phyloP scores from a whole-genome alignment of 2,329 filamentous ascomycete genomes.

The Aaosphaeria arxii region DNA sequence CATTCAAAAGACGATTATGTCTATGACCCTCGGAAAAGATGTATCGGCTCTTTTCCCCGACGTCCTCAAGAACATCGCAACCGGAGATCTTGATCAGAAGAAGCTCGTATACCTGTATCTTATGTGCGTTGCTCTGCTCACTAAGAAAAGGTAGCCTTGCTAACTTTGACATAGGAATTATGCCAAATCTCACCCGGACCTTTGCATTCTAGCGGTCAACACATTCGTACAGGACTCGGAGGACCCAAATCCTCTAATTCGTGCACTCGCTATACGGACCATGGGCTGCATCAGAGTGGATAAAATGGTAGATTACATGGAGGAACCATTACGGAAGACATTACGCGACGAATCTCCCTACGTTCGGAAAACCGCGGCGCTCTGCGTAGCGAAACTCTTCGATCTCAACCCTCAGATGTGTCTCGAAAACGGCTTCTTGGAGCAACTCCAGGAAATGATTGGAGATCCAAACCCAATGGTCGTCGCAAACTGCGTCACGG shows the following conservation, averaged over 20 bases:
- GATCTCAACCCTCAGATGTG: conserved; percentile 91
- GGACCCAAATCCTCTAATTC: conserved; percentile 93
- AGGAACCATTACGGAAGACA: conserved; percentile 93
- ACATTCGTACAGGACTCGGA: conserved; percentile 99
- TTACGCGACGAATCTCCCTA: conserved; percentile 96
- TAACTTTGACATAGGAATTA: conserved; percentile 71
- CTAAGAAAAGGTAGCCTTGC: conserved; percentile 2
- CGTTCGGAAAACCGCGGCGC: conserved; percentile 95
- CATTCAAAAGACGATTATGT: conserved; percentile 99
- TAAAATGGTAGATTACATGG: conserved; percentile 99
- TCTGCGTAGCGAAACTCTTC: conserved; percentile 97
- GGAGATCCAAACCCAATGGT: conserved; percentile 99
- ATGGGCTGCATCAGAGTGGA: conserved; percentile 99
- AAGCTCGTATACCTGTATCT: conserved; percentile 98
- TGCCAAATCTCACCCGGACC: conserved; percentile 96
- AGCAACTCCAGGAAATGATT: conserved; percentile 91
- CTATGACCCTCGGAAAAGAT: conserved; percentile 98
- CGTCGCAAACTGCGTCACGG: conserved; percentile 94
- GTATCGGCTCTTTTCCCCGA: conserved; percentile 96
- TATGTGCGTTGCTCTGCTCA: conserved; percentile 61
- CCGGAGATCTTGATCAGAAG: conserved; percentile 92
- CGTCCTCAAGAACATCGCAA: conserved; percentile 98
- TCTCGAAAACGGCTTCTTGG: conserved; percentile 93
- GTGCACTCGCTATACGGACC: conserved; percentile 91
- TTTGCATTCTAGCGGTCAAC: conserved; percentile 98